phyloP scores from a whole-genome alignment of 345 rosid species.

The Corchorus olitorius region DNA sequence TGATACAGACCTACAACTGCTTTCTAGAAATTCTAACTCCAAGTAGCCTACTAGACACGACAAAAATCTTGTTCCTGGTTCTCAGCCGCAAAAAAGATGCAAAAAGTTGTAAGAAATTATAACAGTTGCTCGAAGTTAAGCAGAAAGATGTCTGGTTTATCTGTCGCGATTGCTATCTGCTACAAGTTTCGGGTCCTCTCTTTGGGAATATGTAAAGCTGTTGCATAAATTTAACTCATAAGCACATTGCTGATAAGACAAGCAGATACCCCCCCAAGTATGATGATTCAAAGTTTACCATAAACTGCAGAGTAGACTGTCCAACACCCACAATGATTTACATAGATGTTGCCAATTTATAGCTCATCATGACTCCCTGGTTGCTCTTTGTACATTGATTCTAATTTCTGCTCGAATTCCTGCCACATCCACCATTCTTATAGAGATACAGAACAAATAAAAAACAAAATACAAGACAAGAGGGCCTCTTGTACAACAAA shows the following conservation, averaged over 20 bases:
- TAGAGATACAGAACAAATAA: conserved; percentile 1
- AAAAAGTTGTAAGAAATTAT: not conserved
- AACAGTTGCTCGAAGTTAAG: not conserved
- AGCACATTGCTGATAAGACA: not conserved
- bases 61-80: not conserved
- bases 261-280: not conserved
- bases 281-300: not conserved
- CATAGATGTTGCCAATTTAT: not conserved
- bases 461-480: not conserved
- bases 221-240: not conserved
- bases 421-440: conserved; percentile 21
- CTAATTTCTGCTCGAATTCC: conserved; percentile 17
- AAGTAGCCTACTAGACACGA: not conserved
- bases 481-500: not conserved
- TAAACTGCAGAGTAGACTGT: not conserved
- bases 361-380: conserved; percentile 15
- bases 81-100: conserved; percentile 2
- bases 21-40: not conserved
- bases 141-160: not conserved
- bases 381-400: conserved; percentile 10
- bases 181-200: not conserved
- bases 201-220: not conserved
- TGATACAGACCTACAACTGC: not conserved
- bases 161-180: not conserved
- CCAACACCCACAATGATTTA: not conserved